Evolutionary conservation across 1,139 yeast genomes (phyloP).

Genomic region (Torulaspora pretoriensis): DNA sequence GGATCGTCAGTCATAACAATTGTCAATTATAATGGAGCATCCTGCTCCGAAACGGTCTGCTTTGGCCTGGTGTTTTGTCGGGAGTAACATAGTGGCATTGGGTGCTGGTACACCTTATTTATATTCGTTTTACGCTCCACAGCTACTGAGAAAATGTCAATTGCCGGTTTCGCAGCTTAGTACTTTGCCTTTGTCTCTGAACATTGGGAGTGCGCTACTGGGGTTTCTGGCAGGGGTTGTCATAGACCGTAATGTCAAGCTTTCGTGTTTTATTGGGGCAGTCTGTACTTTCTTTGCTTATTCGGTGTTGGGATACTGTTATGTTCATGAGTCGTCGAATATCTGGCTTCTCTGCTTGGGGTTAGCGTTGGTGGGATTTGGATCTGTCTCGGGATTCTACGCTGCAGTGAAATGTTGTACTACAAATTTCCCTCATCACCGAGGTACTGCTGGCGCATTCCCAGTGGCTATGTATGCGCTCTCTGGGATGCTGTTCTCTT

Average conservation of each 20-base stretch:
- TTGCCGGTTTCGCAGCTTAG: slow-evolving; percentile 61
- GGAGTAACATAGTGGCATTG: slow-evolving; percentile 40
- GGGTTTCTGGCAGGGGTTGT: slow-evolving; percentile 67
- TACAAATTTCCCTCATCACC: slow-evolving; percentile 61
- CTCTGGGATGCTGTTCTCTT: slow-evolving; percentile 40
- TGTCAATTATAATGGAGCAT: neutral
- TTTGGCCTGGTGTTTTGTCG: slow-evolving; percentile 22
- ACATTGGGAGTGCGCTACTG: slow-evolving; percentile 61
- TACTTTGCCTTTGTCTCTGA: slow-evolving; percentile 56
- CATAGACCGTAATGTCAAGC: slow-evolving; percentile 53
- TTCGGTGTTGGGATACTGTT: slow-evolving; percentile 39
- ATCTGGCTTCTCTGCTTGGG: slow-evolving; percentile 44
- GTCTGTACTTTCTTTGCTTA: slow-evolving; percentile 43
- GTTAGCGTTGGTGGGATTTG: slow-evolving; percentile 55
- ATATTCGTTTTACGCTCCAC: slow-evolving; percentile 71
- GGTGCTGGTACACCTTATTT: slow-evolving; percentile 70
- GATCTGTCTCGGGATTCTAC: slow-evolving; percentile 60
- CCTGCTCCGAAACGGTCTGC: slow-evolving; percentile 11
- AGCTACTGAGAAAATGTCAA: slow-evolving; percentile 52
- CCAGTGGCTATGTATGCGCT: slow-evolving; percentile 59
- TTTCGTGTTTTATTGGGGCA: slow-evolving; percentile 53
- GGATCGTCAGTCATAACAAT: neutral
- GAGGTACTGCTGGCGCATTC: slow-evolving; percentile 65
- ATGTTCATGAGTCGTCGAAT: slow-evolving; percentile 33
- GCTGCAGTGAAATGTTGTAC: slow-evolving; percentile 67